Evolutionary conservation across 148 eudicot species (phyloP).

Genomic region (Camellia japonica): DNA sequence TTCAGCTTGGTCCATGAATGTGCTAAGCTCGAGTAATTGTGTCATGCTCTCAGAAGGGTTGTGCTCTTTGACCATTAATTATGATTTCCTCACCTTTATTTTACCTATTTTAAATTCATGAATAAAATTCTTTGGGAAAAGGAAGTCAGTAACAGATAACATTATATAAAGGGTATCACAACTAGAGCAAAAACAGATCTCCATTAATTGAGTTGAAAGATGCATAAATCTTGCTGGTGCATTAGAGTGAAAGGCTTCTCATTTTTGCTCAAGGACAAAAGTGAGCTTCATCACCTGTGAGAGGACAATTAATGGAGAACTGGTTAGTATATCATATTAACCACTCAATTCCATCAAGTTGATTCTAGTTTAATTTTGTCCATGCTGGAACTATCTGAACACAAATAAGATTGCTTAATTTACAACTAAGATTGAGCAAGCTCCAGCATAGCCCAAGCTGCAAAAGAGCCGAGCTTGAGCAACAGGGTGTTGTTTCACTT

Average conservation of each 20-base stretch:
- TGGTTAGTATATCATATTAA: background rate
- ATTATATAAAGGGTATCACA: background rate
- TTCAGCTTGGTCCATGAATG: too few relatives aligned
- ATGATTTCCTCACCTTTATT: too few relatives aligned
- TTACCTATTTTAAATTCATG: too few relatives aligned
- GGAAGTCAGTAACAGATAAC: background rate
- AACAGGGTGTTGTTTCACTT: background rate
- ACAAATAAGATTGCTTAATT: background rate
- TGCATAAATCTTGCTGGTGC: background rate
- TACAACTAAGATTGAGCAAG: background rate
- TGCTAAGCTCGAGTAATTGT: too few relatives aligned
- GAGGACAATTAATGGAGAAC: background rate
- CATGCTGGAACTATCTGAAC: background rate
- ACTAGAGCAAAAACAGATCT: background rate
- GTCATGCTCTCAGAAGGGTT: too few relatives aligned
- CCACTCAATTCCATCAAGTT: background rate
- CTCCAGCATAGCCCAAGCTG: background rate
- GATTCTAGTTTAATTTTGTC: background rate
- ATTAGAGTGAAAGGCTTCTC: slow-evolving; percentile 8
- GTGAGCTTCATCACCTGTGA: background rate
- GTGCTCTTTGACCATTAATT: too few relatives aligned
- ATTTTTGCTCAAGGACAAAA: background rate
- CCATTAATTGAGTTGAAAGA: background rate
- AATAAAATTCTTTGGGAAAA: too few relatives aligned
- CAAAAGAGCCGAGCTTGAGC: slow-evolving; percentile 1